phyloP scores from a whole-genome alignment of 2,329 filamentous ascomycete species.

The Trichoderma sp. region DNA sequence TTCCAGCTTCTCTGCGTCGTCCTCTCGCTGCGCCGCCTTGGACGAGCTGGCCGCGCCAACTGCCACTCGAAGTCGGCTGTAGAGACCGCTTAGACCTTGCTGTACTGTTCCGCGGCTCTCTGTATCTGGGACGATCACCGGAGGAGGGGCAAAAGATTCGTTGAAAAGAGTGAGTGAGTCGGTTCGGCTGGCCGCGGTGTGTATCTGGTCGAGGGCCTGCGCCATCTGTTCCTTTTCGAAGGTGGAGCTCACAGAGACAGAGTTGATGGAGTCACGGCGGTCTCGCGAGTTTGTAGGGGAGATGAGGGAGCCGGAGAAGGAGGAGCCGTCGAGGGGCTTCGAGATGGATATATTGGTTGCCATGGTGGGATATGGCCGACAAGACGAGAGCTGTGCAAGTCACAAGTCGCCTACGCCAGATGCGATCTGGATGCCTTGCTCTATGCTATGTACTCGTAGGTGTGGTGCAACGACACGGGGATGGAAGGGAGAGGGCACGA shows the following conservation, averaged over 20 bases:
- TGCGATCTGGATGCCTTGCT: neutral
- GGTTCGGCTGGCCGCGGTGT: conserved; percentile 82
- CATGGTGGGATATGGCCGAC: conserved; percentile 27
- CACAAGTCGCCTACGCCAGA: neutral
- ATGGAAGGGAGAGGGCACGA: neutral
- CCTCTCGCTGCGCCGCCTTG: conserved; percentile 39
- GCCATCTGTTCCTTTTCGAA: conserved; percentile 72
- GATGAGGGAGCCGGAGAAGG: conserved; percentile 30
- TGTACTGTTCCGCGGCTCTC: conserved; percentile 71
- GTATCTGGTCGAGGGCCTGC: conserved; percentile 81
- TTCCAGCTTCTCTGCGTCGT: conserved; percentile 15
- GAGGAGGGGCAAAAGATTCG: conserved; percentile 73
- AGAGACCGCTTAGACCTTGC: conserved; percentile 84
- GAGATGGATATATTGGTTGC: conserved; percentile 33
- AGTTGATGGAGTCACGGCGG: conserved; percentile 44
- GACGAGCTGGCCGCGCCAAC: conserved; percentile 66
- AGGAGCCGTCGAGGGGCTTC: conserved; percentile 34
- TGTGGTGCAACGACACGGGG: neutral
- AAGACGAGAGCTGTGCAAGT: neutral
- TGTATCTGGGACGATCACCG: conserved; percentile 55
- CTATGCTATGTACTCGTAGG: neutral
- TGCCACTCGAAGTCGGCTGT: conserved; percentile 79
- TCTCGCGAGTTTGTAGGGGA: conserved; percentile 37
- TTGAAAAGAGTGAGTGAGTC: conserved; percentile 90
- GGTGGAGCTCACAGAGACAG: conserved; percentile 42